These are phyloP conservation scores for Dactylella cylindrospora DNA, from an alignment of 2,329 filamentous ascomycete species.

Conservation along the genomic window DNA sequence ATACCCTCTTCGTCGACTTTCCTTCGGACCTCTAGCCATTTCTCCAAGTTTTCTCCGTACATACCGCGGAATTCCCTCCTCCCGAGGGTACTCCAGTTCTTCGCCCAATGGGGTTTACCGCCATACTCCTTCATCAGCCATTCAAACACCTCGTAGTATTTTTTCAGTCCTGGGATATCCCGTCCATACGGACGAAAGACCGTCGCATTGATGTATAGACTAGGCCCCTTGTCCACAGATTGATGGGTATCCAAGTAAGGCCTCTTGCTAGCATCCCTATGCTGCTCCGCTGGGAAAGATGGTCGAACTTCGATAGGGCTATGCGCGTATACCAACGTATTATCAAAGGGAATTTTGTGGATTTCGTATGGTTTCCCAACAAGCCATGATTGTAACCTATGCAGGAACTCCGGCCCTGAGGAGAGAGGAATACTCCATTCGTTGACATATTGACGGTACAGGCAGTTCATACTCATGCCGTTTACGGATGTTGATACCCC, in stretches of 20 bases:
- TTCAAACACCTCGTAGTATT: constrained; percentile 88
- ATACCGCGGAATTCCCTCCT: constrained; percentile 65
- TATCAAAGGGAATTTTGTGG: constrained; percentile 75
- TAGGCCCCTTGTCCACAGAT: constrained; percentile 61
- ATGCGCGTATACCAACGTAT: constrained; percentile 78
- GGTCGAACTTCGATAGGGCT: constrained; percentile 91
- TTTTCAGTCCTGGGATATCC: constrained; percentile 72
- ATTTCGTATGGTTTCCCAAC: constrained; percentile 68
- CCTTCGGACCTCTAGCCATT: constrained; percentile 69
- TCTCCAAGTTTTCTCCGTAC: constrained; percentile 67
- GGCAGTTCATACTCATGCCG: constrained; percentile 88
- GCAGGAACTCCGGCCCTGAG: constrained; percentile 83
- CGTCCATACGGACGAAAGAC: constrained; percentile 74
- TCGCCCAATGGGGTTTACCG: constrained; percentile 85
- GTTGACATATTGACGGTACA: constrained; percentile 98
- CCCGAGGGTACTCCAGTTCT: constrained; percentile 72
- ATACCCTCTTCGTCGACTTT: constrained; percentile 77
- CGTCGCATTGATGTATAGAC: constrained; percentile 85
- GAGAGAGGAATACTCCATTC: constrained; percentile 92
- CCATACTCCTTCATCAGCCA: constrained; percentile 84
- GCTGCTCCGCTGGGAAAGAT: constrained; percentile 61
- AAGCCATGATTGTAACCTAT: constrained; percentile 81
- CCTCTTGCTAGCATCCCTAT: constrained; percentile 3
- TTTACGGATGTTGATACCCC: constrained; percentile 73
- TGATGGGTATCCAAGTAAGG: constrained; percentile 38